A percentile compares a stretch with the other conserved stretches of the same genome.
These are phyloP conservation scores for Eurotiales sp. DNA, from an alignment of 2,329 filamentous ascomycete genomes.

Conservation along the genomic window DNA sequence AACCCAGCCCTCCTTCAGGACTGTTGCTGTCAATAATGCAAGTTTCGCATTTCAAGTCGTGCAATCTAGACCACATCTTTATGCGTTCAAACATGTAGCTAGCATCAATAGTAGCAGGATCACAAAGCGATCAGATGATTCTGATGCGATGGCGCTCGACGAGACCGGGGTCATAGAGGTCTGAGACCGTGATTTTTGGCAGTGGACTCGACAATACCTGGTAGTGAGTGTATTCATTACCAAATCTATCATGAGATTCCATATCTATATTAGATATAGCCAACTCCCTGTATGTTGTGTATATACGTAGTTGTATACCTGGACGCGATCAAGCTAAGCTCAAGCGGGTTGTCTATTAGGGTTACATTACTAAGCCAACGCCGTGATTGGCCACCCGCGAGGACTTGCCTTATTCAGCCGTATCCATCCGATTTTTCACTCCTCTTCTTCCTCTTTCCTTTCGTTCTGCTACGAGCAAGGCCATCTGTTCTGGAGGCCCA, in stretches of 20 bases:
- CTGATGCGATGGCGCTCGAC: background rate
- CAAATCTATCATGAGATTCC: no score
- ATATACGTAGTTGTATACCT: no score
- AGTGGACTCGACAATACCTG: no score
- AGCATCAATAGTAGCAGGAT: background rate
- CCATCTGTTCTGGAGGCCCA: no score
- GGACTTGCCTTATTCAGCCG: slow-evolving; percentile 12
- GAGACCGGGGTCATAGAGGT: no score
- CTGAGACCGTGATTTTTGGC: no score
- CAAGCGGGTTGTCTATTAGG: no score
- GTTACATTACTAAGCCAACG: no score
- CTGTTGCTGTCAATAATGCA: background rate
- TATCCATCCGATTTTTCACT: background rate
- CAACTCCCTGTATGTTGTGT: no score
- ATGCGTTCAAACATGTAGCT: background rate
- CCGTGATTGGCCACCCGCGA: slow-evolving; percentile 12
- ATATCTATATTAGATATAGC: no score
- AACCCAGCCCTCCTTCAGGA: background rate
- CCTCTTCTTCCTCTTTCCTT: background rate
- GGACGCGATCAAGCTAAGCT: no score
- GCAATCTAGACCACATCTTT: background rate
- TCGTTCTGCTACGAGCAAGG: background rate
- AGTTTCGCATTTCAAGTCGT: slow-evolving; percentile 4
- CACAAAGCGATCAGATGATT: background rate
- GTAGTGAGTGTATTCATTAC: no score